These are phyloP conservation scores for Pichia insulana DNA, from an alignment of 805 yeast species.

Conservation along the genomic window DNA sequence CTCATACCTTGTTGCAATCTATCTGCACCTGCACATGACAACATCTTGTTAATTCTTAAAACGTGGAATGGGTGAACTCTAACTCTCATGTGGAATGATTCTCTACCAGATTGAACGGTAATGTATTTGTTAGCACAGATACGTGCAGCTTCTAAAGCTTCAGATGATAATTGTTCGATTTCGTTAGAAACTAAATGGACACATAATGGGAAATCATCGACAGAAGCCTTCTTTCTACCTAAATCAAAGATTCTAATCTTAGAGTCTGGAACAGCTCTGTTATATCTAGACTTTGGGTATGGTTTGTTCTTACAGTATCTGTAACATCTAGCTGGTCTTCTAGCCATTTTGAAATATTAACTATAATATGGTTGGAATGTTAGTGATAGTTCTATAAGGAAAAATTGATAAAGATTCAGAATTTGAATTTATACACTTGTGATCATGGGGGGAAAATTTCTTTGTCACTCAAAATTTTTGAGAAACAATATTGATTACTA, in stretches of 20 bases:
- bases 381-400: slow-evolving; percentile 3
- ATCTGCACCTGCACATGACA: slow-evolving; percentile 99
- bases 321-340: slow-evolving; percentile 99
- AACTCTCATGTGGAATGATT: slow-evolving; percentile 98
- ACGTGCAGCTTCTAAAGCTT: slow-evolving; percentile 99
- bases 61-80: slow-evolving; percentile 99
- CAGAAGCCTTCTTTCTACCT: slow-evolving; percentile 99
- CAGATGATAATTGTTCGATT: slow-evolving; percentile 97
- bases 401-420: not conserved
- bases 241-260: slow-evolving; percentile 98
- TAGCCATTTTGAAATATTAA: slow-evolving; percentile 75
- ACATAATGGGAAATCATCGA: slow-evolving; percentile 99
- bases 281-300: slow-evolving; percentile 99
- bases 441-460: not conserved
- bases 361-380: slow-evolving; percentile 7
- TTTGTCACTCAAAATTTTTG: not conserved
- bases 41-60: slow-evolving; percentile 99
- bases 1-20: slow-evolving; percentile 99
- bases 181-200: slow-evolving; percentile 99
- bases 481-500: not conserved
- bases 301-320: slow-evolving; percentile 99
- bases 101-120: slow-evolving; percentile 97
- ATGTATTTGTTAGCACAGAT: slow-evolving; percentile 99
- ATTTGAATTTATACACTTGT: not conserved
- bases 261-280: slow-evolving; percentile 99